Percentiles rank a stretch among this genome's conserved stretches.
These are phyloP conservation scores for Apiospora arundinis DNA, from an alignment of 2,329 filamentous ascomycete species.

Conservation along the genomic window DNA sequence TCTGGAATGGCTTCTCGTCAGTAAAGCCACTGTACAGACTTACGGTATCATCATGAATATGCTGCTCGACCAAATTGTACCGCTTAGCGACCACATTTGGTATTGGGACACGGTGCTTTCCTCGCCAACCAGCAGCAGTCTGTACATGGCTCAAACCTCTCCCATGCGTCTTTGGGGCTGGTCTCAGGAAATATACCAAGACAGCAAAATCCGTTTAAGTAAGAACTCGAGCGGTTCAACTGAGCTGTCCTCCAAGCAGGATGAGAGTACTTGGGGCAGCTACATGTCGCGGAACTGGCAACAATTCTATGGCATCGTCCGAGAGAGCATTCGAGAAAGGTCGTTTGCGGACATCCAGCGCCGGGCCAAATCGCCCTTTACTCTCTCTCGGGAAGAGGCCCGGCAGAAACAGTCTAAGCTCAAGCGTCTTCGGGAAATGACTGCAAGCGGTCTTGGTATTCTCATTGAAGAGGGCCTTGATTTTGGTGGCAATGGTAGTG, in stretches of 20 bases:
- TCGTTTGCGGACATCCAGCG: slow-evolving; percentile 74
- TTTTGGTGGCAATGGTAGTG: slow-evolving; percentile 64
- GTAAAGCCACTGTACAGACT: slow-evolving; percentile 90
- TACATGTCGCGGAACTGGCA: slow-evolving; percentile 61
- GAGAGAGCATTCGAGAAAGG: slow-evolving; percentile 74
- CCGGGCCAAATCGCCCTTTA: slow-evolving; percentile 78
- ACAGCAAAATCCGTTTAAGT: slow-evolving; percentile 57
- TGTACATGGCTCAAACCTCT: slow-evolving; percentile 88
- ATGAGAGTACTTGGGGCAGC: slow-evolving; percentile 35
- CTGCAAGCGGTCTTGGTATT: slow-evolving; percentile 85
- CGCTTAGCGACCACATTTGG: slow-evolving; percentile 85
- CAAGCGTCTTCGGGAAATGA: slow-evolving; percentile 76
- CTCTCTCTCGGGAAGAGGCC: slow-evolving; percentile 76
- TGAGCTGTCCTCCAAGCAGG: slow-evolving; percentile 36
- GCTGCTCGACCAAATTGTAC: slow-evolving; percentile 82
- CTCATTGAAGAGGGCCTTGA: slow-evolving; percentile 85
- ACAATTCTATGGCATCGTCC: slow-evolving; percentile 82
- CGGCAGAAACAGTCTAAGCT: slow-evolving; percentile 75
- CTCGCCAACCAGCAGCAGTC: slow-evolving; percentile 76
- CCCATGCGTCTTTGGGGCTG: slow-evolving; percentile 78
- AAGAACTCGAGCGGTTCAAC: slow-evolving; percentile 33
- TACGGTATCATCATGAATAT: slow-evolving; percentile 82
- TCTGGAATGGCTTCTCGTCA: slow-evolving; percentile 87
- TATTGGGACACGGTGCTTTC: slow-evolving; percentile 93
- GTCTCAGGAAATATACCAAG: slow-evolving; percentile 71